phyloP scores from a whole-genome alignment of 2,329 filamentous ascomycete genomes.

The Dissoconium aciculare region DNA sequence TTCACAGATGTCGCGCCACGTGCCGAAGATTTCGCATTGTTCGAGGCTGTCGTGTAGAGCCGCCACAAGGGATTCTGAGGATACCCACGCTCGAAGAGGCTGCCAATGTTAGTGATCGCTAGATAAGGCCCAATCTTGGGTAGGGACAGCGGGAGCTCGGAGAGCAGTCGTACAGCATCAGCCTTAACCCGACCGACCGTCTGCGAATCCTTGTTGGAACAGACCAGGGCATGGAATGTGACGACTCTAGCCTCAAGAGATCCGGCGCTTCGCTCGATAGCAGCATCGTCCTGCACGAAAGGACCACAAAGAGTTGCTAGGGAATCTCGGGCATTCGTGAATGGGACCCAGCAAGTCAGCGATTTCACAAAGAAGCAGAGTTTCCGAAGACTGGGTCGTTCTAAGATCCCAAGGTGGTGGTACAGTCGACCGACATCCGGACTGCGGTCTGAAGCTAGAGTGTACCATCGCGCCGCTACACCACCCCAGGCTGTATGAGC shows the following conservation, averaged over 20 bases:
- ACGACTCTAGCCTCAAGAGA: constrained; percentile 47
- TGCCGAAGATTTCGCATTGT: constrained; percentile 1
- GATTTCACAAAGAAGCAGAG: constrained; percentile 59
- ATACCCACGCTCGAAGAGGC: constrained; percentile 39
- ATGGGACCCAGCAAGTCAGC: constrained; percentile 52
- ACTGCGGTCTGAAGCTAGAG: constrained; percentile 60
- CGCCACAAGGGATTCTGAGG: constrained; percentile 35
- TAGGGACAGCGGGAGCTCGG: constrained; percentile 38
- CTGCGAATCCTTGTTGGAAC: constrained; percentile 37
- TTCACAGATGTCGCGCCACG: no score
- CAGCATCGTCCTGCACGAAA: constrained; percentile 25
- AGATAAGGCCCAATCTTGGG: constrained; percentile 37
- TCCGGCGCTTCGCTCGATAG: constrained; percentile 22
- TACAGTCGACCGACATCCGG: constrained; percentile 67
- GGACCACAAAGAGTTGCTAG: constrained; percentile 53
- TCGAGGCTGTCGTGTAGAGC: constrained; percentile 13
- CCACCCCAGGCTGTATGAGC: constrained; percentile 58
- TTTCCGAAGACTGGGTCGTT: constrained; percentile 55
- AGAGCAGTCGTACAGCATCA: constrained; percentile 41
- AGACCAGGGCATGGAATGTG: constrained; percentile 49
- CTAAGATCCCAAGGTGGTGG: constrained; percentile 72
- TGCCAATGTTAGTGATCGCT: constrained; percentile 41
- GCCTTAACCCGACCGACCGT: constrained; percentile 32
- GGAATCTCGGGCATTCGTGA: constrained; percentile 51
- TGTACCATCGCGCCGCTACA: constrained; percentile 73